phyloP scores from a whole-genome alignment of 306 rosid genomes.

The Quercus berberidifolia region DNA sequence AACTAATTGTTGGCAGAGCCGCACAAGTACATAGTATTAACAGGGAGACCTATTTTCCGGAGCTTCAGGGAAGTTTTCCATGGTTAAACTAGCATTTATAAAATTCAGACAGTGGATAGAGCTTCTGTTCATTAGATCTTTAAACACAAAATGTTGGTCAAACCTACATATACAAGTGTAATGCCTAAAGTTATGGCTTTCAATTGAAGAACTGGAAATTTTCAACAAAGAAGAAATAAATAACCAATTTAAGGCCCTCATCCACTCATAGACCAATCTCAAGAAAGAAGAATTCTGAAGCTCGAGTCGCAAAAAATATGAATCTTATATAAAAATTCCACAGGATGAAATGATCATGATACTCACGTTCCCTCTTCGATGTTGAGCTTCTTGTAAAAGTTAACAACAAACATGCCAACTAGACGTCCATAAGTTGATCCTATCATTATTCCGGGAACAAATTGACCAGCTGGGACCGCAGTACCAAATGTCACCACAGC shows the following conservation, averaged over 20 bases:
- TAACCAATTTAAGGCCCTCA: neutral
- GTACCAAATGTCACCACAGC: constrained; percentile 96
- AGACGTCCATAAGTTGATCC: constrained; percentile 98
- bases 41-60: neutral
- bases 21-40: neutral
- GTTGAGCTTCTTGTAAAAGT: constrained; percentile 76
- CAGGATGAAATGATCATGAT: constrained; percentile 14
- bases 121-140: neutral
- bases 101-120: neutral
- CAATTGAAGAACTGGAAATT: neutral
- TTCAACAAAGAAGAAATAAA: neutral
- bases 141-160: neutral
- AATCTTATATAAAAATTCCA: neutral
- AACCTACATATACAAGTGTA: neutral
- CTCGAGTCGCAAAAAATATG: neutral
- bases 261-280: neutral
- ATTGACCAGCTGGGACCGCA: constrained; percentile 96
- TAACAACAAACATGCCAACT: constrained; percentile 92
- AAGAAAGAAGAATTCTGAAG: neutral
- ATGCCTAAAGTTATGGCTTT: neutral
- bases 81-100: neutral
- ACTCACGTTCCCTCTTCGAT: constrained; percentile 99
- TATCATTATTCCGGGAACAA: constrained; percentile 97
- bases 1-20: neutral
- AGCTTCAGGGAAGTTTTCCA: neutral